Percentiles rank a stretch among this genome's conserved stretches.
Evolutionary conservation across 768 basidiomycete genomes (phyloP).

Genomic region (Leccinum longicurvipes): DNA sequence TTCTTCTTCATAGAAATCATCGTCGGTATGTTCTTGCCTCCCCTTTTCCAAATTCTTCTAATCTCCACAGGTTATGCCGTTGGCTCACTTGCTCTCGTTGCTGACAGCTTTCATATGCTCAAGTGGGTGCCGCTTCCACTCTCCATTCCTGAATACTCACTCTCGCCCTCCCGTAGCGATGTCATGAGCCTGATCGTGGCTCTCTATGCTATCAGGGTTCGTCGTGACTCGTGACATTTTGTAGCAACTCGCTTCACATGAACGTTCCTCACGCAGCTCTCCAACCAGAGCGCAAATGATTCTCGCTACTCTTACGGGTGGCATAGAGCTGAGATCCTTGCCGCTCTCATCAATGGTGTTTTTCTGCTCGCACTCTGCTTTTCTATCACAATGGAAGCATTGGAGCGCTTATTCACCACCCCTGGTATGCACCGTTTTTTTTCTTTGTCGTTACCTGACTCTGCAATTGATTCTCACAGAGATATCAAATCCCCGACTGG

Average conservation of each 20-base stretch:
- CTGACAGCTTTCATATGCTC: slow-evolving; percentile 98
- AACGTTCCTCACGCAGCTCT: slow-evolving; percentile 47
- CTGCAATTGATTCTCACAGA: slow-evolving; percentile 44
- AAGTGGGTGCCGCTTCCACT: slow-evolving; percentile 55
- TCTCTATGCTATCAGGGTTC: slow-evolving; percentile 87
- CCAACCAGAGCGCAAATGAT: slow-evolving; percentile 53
- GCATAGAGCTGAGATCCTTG: slow-evolving; percentile 96
- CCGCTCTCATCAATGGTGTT: slow-evolving; percentile 93
- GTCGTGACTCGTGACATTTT: slow-evolving; percentile 2
- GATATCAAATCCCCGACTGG: slow-evolving; percentile 81
- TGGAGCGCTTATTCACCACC: slow-evolving; percentile 83
- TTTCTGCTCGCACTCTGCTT: slow-evolving; percentile 97
- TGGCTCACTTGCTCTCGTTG: slow-evolving; percentile 90
- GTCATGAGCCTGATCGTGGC: slow-evolving; percentile 94
- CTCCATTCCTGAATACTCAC: background rate
- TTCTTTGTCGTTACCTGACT: slow-evolving; percentile 2
- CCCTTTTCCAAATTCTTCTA: slow-evolving; percentile 9
- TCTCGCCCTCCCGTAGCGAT: slow-evolving; percentile 57
- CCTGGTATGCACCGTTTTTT: slow-evolving; percentile 48
- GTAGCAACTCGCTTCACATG: slow-evolving; percentile 5
- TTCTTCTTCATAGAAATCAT: slow-evolving; percentile 89
- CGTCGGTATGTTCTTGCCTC: slow-evolving; percentile 48
- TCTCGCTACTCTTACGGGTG: slow-evolving; percentile 96
- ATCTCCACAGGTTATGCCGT: slow-evolving; percentile 78
- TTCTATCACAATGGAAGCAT: slow-evolving; percentile 89